These are phyloP conservation scores for Sonneratia alba DNA, from an alignment of 345 rosid genomes.

Conservation along the genomic window DNA sequence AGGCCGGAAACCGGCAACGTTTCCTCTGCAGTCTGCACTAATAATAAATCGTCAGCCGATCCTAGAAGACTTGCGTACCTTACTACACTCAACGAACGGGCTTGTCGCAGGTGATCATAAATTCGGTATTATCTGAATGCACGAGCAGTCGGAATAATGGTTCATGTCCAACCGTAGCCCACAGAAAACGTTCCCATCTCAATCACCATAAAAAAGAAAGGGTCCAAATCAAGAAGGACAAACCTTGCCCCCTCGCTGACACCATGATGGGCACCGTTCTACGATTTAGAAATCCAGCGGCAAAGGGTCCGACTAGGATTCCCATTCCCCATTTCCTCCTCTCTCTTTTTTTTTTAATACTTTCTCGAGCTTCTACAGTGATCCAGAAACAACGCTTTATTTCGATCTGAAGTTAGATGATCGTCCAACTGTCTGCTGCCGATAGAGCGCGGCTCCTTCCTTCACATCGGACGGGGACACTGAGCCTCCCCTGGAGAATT, in stretches of 20 bases:
- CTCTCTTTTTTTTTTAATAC: not conserved
- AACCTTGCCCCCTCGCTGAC: not conserved
- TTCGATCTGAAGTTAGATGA: too few relatives aligned
- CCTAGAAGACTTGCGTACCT: too few relatives aligned
- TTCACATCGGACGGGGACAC: too few relatives aligned
- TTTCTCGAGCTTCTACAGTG: too few relatives aligned
- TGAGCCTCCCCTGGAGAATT: too few relatives aligned
- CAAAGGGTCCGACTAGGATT: not conserved
- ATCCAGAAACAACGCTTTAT: too few relatives aligned
- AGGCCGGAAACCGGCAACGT: too few relatives aligned
- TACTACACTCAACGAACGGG: too few relatives aligned
- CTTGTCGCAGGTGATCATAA: not conserved
- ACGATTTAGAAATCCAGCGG: not conserved
- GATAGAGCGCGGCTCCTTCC: too few relatives aligned
- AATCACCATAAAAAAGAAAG: not conserved
- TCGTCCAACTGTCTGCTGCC: too few relatives aligned
- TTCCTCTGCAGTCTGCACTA: too few relatives aligned
- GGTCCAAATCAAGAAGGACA: not conserved
- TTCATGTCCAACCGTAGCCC: not conserved
- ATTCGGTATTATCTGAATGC: not conserved
- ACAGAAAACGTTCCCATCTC: not conserved
- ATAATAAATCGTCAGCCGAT: too few relatives aligned
- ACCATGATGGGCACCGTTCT: not conserved
- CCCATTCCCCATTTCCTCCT: not conserved
- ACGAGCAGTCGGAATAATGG: not conserved